Base-by-base conservation (phyloP, 140 eudicot genomes). In the Stevia rebaudiana region DNA sequence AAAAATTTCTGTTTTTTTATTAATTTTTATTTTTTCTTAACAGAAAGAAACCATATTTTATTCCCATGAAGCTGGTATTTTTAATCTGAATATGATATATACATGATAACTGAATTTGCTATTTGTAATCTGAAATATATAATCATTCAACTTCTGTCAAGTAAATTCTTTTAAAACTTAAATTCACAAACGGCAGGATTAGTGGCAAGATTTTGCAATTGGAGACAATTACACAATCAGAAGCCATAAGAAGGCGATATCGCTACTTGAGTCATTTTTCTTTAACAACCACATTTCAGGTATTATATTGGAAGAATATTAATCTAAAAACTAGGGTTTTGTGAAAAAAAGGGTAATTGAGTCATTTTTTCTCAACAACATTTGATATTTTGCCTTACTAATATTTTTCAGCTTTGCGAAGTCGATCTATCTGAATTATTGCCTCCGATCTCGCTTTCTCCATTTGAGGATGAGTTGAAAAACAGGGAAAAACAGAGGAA, bases 191-290 rank as follows among this genome's bases (percentile, higher is more conserved):
- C 74, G 63, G 33, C 94, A 92, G 97, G 77, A 77, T 92, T 47
- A 69, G 80, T 61, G 99, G 99, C 46, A 92, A 83, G 89, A 81
- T 86, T 53, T 72, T 92, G 67, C 94, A 92, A 56, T 50, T 92
- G 66, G 99, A 92, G 83, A 72, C 88, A 4, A 82, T 88, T 49
- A 85, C 97, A 39, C 96, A 92, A 72, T 83, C 96, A 67, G 97
- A 92, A 73, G 97, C 94, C 75, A 83, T 81, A 72, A 81, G 98
- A 78, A 78, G 85, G 86, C 95, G 98, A 11, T 92, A 82, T 69
- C 98, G 98, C 61, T 85, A 75, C 80, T 66, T 92, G 74, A 92
- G 98, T 71, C 98, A 92, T 78, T 83, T 92, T 74, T 80, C 96
- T 66, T 73, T 92, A 61, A 88, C 98, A 43, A 85, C 98, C 56